A percentile compares a stretch with the other conserved stretches of the same genome.
Conservation (phyloP, 257 asterid genomes). For the Solanum gracilifrons region DNA sequence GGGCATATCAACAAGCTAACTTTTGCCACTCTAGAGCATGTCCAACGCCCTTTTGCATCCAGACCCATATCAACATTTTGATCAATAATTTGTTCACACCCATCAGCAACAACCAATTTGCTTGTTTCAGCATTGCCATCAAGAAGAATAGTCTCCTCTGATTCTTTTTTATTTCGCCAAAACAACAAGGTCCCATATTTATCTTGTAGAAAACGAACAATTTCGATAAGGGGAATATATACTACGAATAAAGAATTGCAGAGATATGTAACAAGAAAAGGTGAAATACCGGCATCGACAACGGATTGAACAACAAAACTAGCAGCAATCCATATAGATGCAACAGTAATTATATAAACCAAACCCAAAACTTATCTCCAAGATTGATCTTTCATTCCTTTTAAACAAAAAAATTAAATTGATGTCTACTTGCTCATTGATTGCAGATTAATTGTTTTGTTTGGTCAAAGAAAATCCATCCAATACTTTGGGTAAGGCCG, state of each 20-base stretch:
- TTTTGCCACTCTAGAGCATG: conserved; percentile 70
- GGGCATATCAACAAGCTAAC: conserved; percentile 87
- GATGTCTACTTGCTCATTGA: no score
- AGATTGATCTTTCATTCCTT: conserved; percentile 41
- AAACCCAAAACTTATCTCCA: conserved; percentile 87
- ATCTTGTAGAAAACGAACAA: conserved; percentile 63
- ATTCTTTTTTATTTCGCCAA: conserved; percentile 35
- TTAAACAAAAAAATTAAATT: not conserved
- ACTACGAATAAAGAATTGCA: conserved; percentile 83
- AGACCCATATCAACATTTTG: conserved; percentile 20
- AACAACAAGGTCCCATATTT: conserved; percentile 49
- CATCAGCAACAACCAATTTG: conserved; percentile 1
- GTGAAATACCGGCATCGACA: conserved; percentile 85
- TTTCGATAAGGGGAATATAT: conserved; percentile 74
- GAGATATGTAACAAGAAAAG: conserved; percentile 77
- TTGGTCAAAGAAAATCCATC: no score
- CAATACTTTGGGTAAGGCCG: no score
- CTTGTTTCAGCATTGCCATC: conserved; percentile 12
- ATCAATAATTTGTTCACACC: not conserved
- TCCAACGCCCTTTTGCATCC: conserved; percentile 92
- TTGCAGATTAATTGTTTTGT: no score
- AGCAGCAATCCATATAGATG: conserved; percentile 93
- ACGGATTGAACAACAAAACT: conserved; percentile 92
- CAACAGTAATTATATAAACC: conserved; percentile 62
- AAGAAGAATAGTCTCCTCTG: conserved; percentile 65